Conservation (phyloP, 129 eudicot genomes). For the Ambrosia trifida region DNA sequence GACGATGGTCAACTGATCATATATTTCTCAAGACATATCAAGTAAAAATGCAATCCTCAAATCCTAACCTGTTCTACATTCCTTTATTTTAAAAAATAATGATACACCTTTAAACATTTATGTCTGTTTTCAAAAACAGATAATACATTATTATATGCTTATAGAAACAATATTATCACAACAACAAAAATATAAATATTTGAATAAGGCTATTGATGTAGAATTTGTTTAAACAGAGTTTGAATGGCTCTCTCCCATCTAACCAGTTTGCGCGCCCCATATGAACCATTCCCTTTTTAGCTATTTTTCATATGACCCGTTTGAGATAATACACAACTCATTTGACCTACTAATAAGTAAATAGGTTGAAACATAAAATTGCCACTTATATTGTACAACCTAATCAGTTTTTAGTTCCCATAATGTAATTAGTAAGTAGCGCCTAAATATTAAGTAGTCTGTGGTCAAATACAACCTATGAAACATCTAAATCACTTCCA, state of each 20-base stretch:
- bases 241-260: not conserved
- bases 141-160: not conserved
- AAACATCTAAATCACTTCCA: too few species aligned
- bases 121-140: not conserved
- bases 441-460: not conserved
- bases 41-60: too few species aligned
- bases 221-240: not conserved
- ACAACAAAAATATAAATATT: not conserved
- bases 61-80: too few species aligned
- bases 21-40: too few species aligned
- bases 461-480: too few species aligned
- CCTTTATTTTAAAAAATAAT: too few species aligned
- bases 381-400: not conserved
- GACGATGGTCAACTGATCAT: too few species aligned
- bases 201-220: not conserved
- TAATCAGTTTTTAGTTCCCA: not conserved
- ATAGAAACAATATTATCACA: too few species aligned
- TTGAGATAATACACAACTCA: too few species aligned
- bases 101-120: not conserved
- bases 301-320: not conserved
- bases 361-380: not conserved
- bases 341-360: not conserved
- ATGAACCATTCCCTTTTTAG: too few species aligned
- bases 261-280: not conserved
- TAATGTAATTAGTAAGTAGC: not conserved